phyloP scores from a whole-genome alignment of 2,329 filamentous ascomycete species.

The Chaetomiaceae sp. region DNA sequence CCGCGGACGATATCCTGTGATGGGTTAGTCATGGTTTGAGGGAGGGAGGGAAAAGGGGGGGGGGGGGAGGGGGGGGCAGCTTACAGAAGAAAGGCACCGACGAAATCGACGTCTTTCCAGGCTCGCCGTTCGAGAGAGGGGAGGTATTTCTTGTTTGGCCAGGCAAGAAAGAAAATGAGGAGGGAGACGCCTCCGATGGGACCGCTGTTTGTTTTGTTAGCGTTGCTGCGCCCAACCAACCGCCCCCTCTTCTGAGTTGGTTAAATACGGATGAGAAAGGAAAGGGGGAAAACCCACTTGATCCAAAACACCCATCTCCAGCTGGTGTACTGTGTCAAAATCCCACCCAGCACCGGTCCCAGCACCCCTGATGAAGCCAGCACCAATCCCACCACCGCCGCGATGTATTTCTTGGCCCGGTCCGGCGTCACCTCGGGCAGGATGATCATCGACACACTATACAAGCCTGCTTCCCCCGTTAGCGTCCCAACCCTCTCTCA shows the following conservation, averaged over 20 bases:
- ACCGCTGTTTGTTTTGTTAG: constrained; percentile 35
- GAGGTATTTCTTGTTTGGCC: constrained; percentile 44
- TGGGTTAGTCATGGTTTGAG: too few species aligned
- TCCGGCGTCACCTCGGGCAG: constrained; percentile 47
- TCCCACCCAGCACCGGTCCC: constrained; percentile 49
- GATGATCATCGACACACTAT: constrained; percentile 53
- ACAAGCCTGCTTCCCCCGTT: constrained; percentile 38
- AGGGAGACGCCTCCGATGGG: constrained; percentile 47
- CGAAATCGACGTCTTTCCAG: constrained; percentile 50
- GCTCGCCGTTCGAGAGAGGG: constrained; percentile 36
- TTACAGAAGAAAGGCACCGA: constrained; percentile 48
- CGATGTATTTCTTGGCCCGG: constrained; percentile 40
- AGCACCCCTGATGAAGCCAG: constrained; percentile 46
- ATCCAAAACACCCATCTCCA: constrained; percentile 59
- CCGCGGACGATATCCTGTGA: constrained; percentile 43
- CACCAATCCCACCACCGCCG: constrained; percentile 45
- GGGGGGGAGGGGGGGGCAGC: background rate
- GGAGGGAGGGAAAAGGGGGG: background rate
- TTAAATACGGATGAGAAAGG: background rate
- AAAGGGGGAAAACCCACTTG: constrained; percentile 41
- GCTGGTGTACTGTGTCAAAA: constrained; percentile 45
- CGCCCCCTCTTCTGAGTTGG: too few species aligned
- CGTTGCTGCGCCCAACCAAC: too few species aligned
- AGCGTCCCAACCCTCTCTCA: background rate
- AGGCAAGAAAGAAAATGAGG: constrained; percentile 44